Base-by-base conservation (phyloP, 2,329 filamentous ascomycete genomes). In the Trichophyton mentagrophytes region DNA sequence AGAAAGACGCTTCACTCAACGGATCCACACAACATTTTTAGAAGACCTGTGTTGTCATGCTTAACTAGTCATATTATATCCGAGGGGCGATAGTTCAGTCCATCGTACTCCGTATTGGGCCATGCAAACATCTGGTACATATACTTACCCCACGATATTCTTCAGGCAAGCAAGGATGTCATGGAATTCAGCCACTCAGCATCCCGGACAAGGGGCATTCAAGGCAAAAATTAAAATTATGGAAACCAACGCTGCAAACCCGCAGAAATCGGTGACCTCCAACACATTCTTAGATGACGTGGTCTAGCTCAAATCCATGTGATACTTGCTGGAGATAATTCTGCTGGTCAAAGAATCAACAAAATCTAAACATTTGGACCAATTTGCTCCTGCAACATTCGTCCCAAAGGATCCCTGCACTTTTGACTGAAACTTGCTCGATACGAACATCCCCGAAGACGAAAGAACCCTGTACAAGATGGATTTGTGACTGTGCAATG, bases 91-190 rank as follows among this genome's bases (percentile, higher is more conserved):
- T 33, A 53, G 11, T 8, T 33, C 49, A 53, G 44, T 33, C 27
- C 22, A 17, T 53, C 27, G 49, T 53, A 13, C 44, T 53, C 49
- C 13, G 49, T 53, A 53, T 53, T 53, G 13, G 27, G 22, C 49
- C 25, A 53, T 53, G 15, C 13, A 22, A 30, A n/a, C 15, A 15
- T 30, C n/a, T 53, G 17, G 25, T n/a, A 47, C 17, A 47, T 47
- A 47, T 47, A 47, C 20, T 47, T 53, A 53, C 49, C 49, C 49
- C 49, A 33, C 49, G 49, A 53, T 53, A 53, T 53, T 53, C 49
- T 30, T 17, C 49, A 53, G 13, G 27, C n/a, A 33, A 2, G n/a
- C 49, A 30, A n/a, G 49, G 49, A 33, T 53, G 49, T 3, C 9
- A 30, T 30, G 11, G 3, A 53, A 27, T 53, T 25, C 49, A 53